phyloP scores from a whole-genome alignment of 768 basidiomycete genomes.

The Kondoa malvinella region DNA sequence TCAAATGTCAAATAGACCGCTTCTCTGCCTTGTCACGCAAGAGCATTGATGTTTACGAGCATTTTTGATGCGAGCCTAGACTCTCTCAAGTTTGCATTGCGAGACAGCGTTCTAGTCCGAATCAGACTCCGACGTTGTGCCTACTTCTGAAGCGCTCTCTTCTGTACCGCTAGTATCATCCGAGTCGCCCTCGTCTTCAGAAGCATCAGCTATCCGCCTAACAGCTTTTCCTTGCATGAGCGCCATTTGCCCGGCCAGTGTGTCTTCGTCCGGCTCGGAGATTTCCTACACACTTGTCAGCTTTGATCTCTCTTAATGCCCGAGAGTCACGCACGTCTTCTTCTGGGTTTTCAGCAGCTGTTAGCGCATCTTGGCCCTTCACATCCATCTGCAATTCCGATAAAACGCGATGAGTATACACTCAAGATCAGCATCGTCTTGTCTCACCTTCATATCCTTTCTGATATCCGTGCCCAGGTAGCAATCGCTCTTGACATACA shows the following conservation, averaged over 20 bases:
- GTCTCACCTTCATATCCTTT: conserved; percentile 55
- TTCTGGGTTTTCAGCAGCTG: conserved; percentile 27
- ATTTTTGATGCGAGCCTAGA: too few relatives aligned
- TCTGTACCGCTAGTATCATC: conserved; percentile 14
- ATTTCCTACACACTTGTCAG: conserved; percentile 65
- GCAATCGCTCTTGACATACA: conserved; percentile 71
- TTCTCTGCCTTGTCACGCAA: too few relatives aligned
- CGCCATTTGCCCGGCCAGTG: conserved; percentile 93
- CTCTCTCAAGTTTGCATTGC: too few relatives aligned
- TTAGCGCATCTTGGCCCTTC: conserved; percentile 51
- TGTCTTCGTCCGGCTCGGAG: conserved; percentile 93
- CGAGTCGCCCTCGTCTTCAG: conserved; percentile 3
- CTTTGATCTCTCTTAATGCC: conserved; percentile 9
- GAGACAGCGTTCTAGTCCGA: conserved; percentile 10
- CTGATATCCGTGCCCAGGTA: conserved; percentile 64
- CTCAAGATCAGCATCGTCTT: not conserved
- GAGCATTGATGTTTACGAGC: too few relatives aligned
- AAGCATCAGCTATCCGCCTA: conserved; percentile 35
- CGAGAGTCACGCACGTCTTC: not conserved
- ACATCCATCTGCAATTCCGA: conserved; percentile 54
- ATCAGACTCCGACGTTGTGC: conserved; percentile 17
- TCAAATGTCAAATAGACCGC: not conserved
- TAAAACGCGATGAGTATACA: too few relatives aligned
- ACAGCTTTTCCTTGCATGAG: conserved; percentile 76
- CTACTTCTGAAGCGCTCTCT: conserved; percentile 7